A percentile compares a stretch with the other conserved stretches of the same genome.
These are phyloP conservation scores for Knoxia roxburghii DNA, from an alignment of 257 asterid species.

Conservation along the genomic window DNA sequence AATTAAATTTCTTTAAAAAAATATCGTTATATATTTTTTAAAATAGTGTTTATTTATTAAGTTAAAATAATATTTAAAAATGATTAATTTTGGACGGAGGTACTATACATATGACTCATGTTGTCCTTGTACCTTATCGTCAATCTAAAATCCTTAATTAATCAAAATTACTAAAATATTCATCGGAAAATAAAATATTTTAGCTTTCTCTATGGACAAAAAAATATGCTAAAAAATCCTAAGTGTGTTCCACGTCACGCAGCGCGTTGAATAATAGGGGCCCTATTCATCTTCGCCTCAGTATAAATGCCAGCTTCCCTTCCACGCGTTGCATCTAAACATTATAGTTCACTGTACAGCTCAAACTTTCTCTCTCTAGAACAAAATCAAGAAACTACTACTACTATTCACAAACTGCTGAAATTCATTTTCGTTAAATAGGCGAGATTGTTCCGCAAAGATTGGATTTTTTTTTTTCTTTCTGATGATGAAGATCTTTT, in stretches of 20 bases:
- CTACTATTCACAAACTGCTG: background rate
- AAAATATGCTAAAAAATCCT: too few species aligned
- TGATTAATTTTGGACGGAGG: too few species aligned
- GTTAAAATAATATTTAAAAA: too few species aligned
- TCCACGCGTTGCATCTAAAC: slow-evolving; percentile 9
- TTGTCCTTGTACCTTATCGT: background rate
- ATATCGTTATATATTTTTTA: too few species aligned
- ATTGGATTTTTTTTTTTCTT: background rate
- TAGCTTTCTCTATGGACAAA: too few species aligned
- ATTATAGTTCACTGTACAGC: slow-evolving; percentile 7
- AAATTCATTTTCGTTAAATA: too few species aligned
- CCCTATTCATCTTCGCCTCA: slow-evolving; percentile 4
- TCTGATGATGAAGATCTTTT: background rate
- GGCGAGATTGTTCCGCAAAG: background rate
- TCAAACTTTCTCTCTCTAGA: background rate
- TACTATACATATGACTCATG: too few species aligned
- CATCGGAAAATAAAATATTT: background rate
- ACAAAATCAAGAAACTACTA: background rate
- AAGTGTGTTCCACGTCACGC: slow-evolving; percentile 14
- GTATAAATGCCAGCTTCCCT: slow-evolving; percentile 1
- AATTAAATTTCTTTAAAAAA: too few species aligned
- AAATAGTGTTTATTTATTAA: too few species aligned
- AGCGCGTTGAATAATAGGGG: slow-evolving; percentile 16
- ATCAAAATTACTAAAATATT: background rate
- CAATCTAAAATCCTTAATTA: background rate